phyloP scores from a whole-genome alignment of 108 stramenopile species.

The Skeletonema menzelii region DNA sequence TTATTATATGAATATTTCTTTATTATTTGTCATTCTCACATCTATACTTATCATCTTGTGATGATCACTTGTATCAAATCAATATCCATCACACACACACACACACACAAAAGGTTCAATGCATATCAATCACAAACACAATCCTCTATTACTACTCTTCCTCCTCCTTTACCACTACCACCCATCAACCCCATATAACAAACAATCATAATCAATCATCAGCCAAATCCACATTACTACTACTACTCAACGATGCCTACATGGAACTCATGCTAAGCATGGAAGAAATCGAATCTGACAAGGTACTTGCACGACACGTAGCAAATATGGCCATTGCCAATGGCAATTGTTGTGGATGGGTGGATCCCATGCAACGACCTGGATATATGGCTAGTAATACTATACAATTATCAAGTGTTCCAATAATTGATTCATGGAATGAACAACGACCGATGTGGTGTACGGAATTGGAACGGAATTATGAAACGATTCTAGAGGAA shows the following conservation, averaged over 20 bases:
- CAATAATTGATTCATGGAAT: conserved; percentile 32
- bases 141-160: too few species aligned
- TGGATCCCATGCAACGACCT: conserved; percentile 60
- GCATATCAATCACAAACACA: conserved; percentile 41
- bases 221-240: neutral
- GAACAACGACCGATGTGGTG: conserved; percentile 72
- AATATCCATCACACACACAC: conserved; percentile 41
- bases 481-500: conserved; percentile 47
- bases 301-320: conserved; percentile 48
- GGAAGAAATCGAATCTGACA: conserved; percentile 33
- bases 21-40: neutral
- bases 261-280: conserved; percentile 64
- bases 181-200: neutral
- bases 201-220: neutral
- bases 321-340: conserved; percentile 53
- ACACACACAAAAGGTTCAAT: conserved; percentile 10
- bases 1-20: too few species aligned
- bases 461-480: conserved; percentile 49
- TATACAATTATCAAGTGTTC: conserved; percentile 3
- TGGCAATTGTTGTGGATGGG: conserved; percentile 49
- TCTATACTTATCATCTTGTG: neutral
- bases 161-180: neutral
- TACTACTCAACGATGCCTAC: conserved; percentile 56
- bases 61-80: neutral
- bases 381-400: conserved; percentile 47